A percentile compares a stretch with the other conserved stretches of the same genome.
phyloP scores from a whole-genome alignment of 2,329 filamentous ascomycete genomes.

The Hypoxylon sp. region DNA sequence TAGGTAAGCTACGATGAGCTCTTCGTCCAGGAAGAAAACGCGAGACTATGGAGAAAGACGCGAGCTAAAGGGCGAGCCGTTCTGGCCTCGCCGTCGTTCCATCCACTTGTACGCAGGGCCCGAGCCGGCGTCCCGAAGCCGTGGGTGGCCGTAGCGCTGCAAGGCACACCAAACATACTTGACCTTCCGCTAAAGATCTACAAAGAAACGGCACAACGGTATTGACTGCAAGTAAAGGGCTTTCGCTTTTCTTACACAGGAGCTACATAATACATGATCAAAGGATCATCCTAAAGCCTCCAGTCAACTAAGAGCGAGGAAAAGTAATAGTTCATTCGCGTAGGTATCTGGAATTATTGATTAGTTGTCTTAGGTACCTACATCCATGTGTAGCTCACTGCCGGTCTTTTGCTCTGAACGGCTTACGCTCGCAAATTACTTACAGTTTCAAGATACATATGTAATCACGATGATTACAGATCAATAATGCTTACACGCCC shows the following conservation, averaged over 20 bases:
- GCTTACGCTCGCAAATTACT: constrained; percentile 30
- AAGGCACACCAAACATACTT: constrained; percentile 21
- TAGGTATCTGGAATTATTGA: constrained; percentile 10
- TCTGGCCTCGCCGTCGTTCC: neutral
- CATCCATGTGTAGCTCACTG: constrained; percentile 5
- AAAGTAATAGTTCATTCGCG: neutral
- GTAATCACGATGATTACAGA: constrained; percentile 27
- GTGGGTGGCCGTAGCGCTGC: constrained; percentile 8
- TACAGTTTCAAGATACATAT: constrained; percentile 8
- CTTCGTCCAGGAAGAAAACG: neutral
- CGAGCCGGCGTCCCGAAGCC: constrained; percentile 11
- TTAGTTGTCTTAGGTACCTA: constrained; percentile 2
- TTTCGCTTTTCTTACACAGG: neutral
- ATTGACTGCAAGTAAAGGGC: neutral
- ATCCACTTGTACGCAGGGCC: constrained; percentile 25
- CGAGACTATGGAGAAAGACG: neutral
- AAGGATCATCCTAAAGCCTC: neutral
- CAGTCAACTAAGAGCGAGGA: neutral
- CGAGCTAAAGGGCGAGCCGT: neutral
- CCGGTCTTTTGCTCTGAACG: constrained; percentile 21
- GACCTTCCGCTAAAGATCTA: no score
- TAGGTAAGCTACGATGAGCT: constrained; percentile 1
- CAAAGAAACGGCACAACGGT: constrained; percentile 19
- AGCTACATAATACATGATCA: neutral
- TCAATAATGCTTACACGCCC: constrained; percentile 16